phyloP scores from a whole-genome alignment of 2,329 filamentous ascomycete genomes.

The Fusarium nurragi region DNA sequence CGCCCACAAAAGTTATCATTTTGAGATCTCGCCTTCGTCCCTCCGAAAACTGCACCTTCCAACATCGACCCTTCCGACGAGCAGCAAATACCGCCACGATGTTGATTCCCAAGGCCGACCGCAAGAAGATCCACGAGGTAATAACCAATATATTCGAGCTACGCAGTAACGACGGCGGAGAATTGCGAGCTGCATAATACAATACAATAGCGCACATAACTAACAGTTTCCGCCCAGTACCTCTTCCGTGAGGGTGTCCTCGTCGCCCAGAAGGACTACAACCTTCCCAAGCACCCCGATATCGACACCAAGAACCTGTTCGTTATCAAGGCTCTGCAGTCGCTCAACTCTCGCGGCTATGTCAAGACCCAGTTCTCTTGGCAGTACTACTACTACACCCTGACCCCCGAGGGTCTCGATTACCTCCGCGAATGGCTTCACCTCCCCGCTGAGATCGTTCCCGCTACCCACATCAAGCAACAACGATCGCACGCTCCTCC shows the following conservation, averaged over 20 bases:
- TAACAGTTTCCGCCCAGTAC: slow-evolving; percentile 67
- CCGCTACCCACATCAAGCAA: slow-evolving; percentile 99
- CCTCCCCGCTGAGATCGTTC: slow-evolving; percentile 98
- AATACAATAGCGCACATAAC: slow-evolving; percentile 28
- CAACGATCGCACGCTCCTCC: slow-evolving; percentile 98
- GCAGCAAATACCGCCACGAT: slow-evolving; percentile 69
- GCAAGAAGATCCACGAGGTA: slow-evolving; percentile 99
- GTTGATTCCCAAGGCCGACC: slow-evolving; percentile 99
- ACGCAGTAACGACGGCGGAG: slow-evolving; percentile 14
- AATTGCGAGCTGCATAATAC: slow-evolving; percentile 33
- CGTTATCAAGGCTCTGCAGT: slow-evolving; percentile 99
- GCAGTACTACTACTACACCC: slow-evolving; percentile 99
- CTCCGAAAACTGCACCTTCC: slow-evolving; percentile 54
- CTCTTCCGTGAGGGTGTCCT: slow-evolving; percentile 94
- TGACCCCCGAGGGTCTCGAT: slow-evolving; percentile 99
- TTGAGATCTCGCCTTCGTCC: slow-evolving; percentile 51
- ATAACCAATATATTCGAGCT: slow-evolving; percentile 13
- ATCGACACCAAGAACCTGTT: slow-evolving; percentile 99
- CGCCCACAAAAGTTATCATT: slow-evolving; percentile 59
- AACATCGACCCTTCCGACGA: slow-evolving; percentile 60
- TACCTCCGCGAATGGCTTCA: slow-evolving; percentile 99
- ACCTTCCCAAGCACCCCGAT: slow-evolving; percentile 95
- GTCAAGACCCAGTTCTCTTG: slow-evolving; percentile 99
- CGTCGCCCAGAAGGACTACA: slow-evolving; percentile 99
- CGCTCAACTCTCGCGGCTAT: slow-evolving; percentile 95